Evolutionary conservation across 192 early-diverging fungal genomes (phyloP), one percentile per base, ranked within the genome.

Genomic region (Dimargaris xerosporica): DNA sequence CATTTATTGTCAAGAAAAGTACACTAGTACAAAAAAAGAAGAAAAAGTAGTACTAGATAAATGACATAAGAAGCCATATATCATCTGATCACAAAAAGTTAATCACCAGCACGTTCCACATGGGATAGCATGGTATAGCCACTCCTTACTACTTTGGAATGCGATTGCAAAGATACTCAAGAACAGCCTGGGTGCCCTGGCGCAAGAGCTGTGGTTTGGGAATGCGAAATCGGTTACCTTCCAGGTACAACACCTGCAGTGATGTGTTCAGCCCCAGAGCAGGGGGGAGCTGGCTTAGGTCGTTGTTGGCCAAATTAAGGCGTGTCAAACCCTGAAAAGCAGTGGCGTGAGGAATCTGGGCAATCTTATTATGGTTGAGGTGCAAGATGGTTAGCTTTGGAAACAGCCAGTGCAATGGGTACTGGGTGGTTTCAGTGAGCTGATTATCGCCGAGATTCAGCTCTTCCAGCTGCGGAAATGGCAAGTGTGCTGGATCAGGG

Each of bases 151-250:
- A 50, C 47, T 50, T 2, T 50, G 75, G 75, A 31, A 77, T 77
- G 28, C 78, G 53, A 23, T 69, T 66, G 5, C 75, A 59, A n/a
- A 83, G 66, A 45, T 74, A 80, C 46, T 80, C 76, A 71, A 83
- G 76, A 7, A 83, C 61, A 0, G 79, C 74, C 25, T 66, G 63
- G 1, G 81, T 82, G 0, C 81, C 81, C 50, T 74, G 69, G 17
- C 73, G 73, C 48, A 82, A 66, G 16, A 77, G 65, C 19, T 75
- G 62, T 3, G 70, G 71, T 39, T 76, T 46, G 4, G 81, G 81
- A 1, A 83, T 73, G 47, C 79, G 69, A 62, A 83, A 82, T 19
- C 72, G 53, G 56, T 83, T 83, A 2, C 79, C 78, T 42, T 78
- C 78, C 7, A 79, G 54, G 11, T 51, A 54, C 43, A 83, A 43